Percentiles rank a stretch among this genome's conserved stretches.
These are phyloP conservation scores for Salix exigua DNA, from an alignment of 345 rosid genomes.

Conservation along the genomic window DNA sequence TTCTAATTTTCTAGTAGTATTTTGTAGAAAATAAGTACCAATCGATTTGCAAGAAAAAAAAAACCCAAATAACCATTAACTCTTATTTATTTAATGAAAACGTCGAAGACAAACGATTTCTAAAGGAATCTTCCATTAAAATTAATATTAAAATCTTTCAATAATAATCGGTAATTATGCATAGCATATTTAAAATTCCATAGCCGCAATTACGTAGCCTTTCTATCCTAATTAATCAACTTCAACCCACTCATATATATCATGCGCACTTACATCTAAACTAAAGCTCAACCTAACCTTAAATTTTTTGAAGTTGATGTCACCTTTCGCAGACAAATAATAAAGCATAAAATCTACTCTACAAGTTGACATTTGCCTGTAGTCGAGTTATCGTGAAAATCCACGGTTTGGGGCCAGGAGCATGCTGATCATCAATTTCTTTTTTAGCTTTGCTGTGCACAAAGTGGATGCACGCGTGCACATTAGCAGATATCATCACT, in stretches of 20 bases:
- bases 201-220: too few species aligned
- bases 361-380: not conserved
- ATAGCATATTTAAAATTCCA: too few species aligned
- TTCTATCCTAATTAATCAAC: not conserved
- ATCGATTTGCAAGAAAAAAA: too few species aligned
- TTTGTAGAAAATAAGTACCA: too few species aligned
- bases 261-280: not conserved
- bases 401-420: not conserved
- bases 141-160: too few species aligned
- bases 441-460: not conserved
- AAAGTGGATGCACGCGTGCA: constrained; percentile 9
- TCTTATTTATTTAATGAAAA: too few species aligned
- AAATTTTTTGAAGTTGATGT: not conserved
- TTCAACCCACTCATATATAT: not conserved
- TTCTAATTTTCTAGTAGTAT: too few species aligned
- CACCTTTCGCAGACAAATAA: not conserved
- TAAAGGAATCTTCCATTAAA: not conserved
- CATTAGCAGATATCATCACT: not conserved
- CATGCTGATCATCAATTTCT: not conserved
- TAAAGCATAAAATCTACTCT: not conserved
- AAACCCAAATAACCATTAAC: too few species aligned
- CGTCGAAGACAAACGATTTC: not conserved
- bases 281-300: not conserved
- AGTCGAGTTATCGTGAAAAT: not conserved
- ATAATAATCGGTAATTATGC: not conserved